Evolutionary conservation across 1,284 basidiomycete genomes (phyloP), one percentile per base, ranked within the genome.

Genomic region (Apiotrichum veenhuisii): DNA sequence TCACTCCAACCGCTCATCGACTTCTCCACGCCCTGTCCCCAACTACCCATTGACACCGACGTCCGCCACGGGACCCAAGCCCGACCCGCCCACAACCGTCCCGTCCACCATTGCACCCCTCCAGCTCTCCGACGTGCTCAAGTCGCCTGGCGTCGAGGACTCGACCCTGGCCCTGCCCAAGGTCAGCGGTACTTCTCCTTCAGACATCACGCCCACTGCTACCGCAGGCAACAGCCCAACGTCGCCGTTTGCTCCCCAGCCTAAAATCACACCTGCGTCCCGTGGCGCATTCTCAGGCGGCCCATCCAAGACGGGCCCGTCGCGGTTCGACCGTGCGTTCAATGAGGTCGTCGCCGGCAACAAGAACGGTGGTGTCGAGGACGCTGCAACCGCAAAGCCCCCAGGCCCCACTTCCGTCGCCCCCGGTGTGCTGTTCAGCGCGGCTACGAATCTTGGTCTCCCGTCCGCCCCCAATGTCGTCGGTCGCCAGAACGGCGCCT

Each of bases 121-220:
- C 34, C 62, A 66, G 42, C 63, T 75, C n/a, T 75, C 75, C 11
- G 75, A 75, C 52, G 69, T 75, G 18, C 69, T 76, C 47, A 72
- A 70, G 40, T 73, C 73, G 15, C 72, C 73, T 0, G 62, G 65
- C 1, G 23, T 27, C 4, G 69, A 68, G 34, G 62, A 50, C 27
- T 47, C 50, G 20, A 52, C 45, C 3, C 40, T 23, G 20, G 40
- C 38, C 3, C 37, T 44, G 17, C 53, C 53, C 15, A 40, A n/a
- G 7, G 22, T 48, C 3, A 12, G 7, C 30, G 46, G 46, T 12
- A 30, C 52, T 18, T 53, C 52, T 10, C 43, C 40, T n/a, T 30
- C 30, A 10, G 49, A 54, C 34, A 58, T 62, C 25, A 73, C 70
- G 2, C 72, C 70, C 17, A 66, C 62, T n/a, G 65, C 68, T 0